phyloP scores from a whole-genome alignment of 1,284 basidiomycete species.

The Cutaneotrichosporon sp. region DNA sequence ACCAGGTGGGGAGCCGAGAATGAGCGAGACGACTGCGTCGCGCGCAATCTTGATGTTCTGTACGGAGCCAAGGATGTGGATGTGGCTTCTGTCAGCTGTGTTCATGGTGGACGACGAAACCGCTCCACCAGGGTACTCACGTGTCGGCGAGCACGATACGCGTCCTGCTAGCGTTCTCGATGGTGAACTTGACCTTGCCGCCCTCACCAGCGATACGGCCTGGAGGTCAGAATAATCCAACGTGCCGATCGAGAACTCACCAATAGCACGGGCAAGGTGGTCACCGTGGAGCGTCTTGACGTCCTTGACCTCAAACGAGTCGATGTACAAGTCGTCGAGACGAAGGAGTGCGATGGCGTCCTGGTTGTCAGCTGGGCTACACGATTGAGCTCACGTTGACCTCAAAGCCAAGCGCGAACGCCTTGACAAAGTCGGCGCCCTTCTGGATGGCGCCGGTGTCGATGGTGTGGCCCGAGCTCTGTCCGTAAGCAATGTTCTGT shows the following conservation, averaged over 20 bases:
- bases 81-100: conserved; percentile 49
- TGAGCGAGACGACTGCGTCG: conserved; percentile 91
- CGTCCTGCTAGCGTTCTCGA: conserved; percentile 93
- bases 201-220: conserved; percentile 97
- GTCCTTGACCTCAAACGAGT: conserved; percentile 98
- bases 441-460: conserved; percentile 90
- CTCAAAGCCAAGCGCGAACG: conserved; percentile 91
- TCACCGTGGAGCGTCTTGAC: conserved; percentile 97
- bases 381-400: conserved; percentile 64
- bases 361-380: conserved; percentile 53
- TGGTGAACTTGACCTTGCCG: conserved; percentile 97
- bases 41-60: conserved; percentile 93
- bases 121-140: conserved; percentile 56
- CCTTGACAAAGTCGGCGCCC: conserved; percentile 97
- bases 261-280: conserved; percentile 92
- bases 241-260: conserved; percentile 52
- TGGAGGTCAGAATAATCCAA: conserved; percentile 41
- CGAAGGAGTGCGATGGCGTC: conserved; percentile 93
- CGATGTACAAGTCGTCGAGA: conserved; percentile 94
- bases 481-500: conserved; percentile 3
- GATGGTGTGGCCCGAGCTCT: conserved; percentile 94
- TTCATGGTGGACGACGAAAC: not conserved
- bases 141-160: conserved; percentile 96
- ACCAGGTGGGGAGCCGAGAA: conserved; percentile 91
- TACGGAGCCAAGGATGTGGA: conserved; percentile 61